Base-by-base conservation (phyloP, 192 early-diverging fungal genomes). In the Rhizophagus sp. region DNA sequence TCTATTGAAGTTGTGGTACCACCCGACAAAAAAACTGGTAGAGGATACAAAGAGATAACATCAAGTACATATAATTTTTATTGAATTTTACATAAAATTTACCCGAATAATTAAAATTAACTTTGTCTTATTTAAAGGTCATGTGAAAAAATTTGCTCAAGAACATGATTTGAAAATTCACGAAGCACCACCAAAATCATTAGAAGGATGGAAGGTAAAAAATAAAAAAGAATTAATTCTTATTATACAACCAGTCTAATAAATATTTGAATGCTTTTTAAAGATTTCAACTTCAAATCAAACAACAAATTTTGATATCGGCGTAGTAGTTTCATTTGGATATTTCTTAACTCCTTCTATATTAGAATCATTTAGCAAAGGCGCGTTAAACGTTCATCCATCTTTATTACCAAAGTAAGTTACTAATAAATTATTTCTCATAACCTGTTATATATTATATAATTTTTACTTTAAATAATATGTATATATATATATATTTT, bases 291-390 rank as follows among this genome's bases (percentile, higher is more conserved):
- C 49, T 15, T 39, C 76, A 65, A 62, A 65, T 65, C 47, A 13
- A n/a, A 30, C 62, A 30, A n/a, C 57, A n/a, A 69, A 66, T 6
- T 97, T 92, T 81, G 94, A 96, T 83, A 84, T 98, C 50, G 97
- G 94, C 10, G 86, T 97, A 0, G 96, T 97, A n/a, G 94, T 97
- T 0, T 97, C 96, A 1, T 98, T 97, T 89, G 96, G 97, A 8
- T 94, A 92, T 79, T 96, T 97, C 77, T 79, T 98, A 30, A 93
- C 97, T 2, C 68, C 81, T n/a, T 49, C 86, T 34, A 83, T 98
- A n/a, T 91, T 97, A 66, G 76, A 83, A 1, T 75, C 85, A 2
- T 95, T 97, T 80, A 87, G 82, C 8, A 79, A 84, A 39, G 93
- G 90, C 30, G 92, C 93, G 13, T 82, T 98, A 49, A 98, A 98